Evolutionary conservation across 208 protist species (phyloP).

Genomic region (Crithidia fasciculata): DNA sequence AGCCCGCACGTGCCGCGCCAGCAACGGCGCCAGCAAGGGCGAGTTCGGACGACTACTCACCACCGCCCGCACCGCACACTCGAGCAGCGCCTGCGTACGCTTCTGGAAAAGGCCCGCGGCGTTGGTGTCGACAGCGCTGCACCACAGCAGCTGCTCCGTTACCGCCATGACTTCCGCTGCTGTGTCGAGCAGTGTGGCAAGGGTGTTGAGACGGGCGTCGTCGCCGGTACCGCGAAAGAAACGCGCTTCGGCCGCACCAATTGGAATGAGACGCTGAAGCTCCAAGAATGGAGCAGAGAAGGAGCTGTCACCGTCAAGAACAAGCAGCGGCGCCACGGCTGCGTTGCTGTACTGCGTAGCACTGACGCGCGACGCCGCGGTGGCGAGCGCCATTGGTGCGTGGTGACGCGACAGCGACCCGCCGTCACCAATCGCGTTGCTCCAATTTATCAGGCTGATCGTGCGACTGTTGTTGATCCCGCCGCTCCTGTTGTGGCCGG

Average conservation of each 20-base stretch:
- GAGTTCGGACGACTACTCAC: conserved; percentile 24
- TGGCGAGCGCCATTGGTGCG: conserved; percentile 2
- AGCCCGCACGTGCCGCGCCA: conserved; percentile 29
- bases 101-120: conserved; percentile 34
- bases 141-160: conserved; percentile 62
- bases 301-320: too few relatives aligned
- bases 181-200: conserved; percentile 56
- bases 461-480: not conserved
- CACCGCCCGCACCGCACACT: conserved; percentile 34
- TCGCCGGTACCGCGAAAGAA: conserved; percentile 51
- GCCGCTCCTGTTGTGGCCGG: not conserved
- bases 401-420: not conserved
- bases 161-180: conserved; percentile 44
- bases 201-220: conserved; percentile 44
- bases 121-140: conserved; percentile 39
- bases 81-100: conserved; percentile 42
- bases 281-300: too few relatives aligned
- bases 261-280: conserved; percentile 29
- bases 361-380: not conserved
- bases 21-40: conserved; percentile 32
- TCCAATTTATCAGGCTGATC: not conserved
- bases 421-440: not conserved
- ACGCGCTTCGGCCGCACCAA: conserved; percentile 53
- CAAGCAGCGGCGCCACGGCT: not conserved
- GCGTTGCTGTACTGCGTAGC: not conserved